Percentiles rank a stretch among this genome's conserved stretches.
Conservation (phyloP, 495 filamentous ascomycete genomes). For the Parathielavia hyrcaniae region DNA sequence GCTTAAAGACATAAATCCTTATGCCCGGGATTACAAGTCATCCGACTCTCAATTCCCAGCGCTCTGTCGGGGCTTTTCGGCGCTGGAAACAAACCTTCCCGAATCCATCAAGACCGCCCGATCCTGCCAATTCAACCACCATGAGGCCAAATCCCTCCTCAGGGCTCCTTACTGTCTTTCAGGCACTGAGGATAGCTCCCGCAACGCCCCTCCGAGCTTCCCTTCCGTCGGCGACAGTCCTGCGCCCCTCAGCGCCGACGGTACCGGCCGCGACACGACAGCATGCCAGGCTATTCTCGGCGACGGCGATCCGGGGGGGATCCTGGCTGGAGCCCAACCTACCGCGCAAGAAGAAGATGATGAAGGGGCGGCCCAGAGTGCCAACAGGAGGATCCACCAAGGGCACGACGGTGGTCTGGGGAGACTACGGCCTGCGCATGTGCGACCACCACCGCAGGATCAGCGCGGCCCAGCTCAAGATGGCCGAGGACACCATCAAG, state of each 20-base stretch:
- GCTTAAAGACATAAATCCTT: not conserved
- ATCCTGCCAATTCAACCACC: slow-evolving; percentile 17
- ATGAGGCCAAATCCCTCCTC: slow-evolving; percentile 40
- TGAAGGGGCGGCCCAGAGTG: slow-evolving; percentile 83
- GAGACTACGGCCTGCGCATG: slow-evolving; percentile 93
- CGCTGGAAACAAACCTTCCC: slow-evolving; percentile 6
- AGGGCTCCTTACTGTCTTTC: slow-evolving; percentile 40
- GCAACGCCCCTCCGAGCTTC: slow-evolving; percentile 28
- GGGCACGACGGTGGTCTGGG: slow-evolving; percentile 93
- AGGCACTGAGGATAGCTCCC: slow-evolving; percentile 38
- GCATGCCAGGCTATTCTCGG: slow-evolving; percentile 63
- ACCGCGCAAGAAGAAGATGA: slow-evolving; percentile 71
- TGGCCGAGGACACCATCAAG: slow-evolving; percentile 89
- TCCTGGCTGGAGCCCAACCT: slow-evolving; percentile 77
- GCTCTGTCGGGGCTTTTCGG: slow-evolving; percentile 11
- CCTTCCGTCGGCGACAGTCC: slow-evolving; percentile 25
- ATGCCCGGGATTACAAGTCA: not conserved
- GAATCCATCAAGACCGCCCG: slow-evolving; percentile 6
- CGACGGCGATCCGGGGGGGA: slow-evolving; percentile 53
- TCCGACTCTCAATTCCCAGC: not conserved
- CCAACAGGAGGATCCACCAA: slow-evolving; percentile 83
- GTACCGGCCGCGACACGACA: slow-evolving; percentile 19
- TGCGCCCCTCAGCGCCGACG: slow-evolving; percentile 9
- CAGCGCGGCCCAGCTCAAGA: slow-evolving; percentile 76
- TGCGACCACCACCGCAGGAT: slow-evolving; percentile 87